These are phyloP conservation scores for Conticribra guillardii DNA, from an alignment of 108 stramenopile genomes.

Conservation along the genomic window DNA sequence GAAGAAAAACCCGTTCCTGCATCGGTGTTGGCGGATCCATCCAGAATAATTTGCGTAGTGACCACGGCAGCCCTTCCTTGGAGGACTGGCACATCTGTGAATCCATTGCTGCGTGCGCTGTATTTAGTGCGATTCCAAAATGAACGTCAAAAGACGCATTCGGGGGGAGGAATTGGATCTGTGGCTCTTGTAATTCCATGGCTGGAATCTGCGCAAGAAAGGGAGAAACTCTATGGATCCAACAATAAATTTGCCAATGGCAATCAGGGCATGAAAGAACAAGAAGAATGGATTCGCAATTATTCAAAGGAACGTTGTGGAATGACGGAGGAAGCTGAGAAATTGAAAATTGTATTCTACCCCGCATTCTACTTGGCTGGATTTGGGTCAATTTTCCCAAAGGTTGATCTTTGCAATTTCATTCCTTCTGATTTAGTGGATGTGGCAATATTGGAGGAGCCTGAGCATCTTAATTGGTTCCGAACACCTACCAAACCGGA, in stretches of 20 bases:
- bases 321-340: constrained; percentile 45
- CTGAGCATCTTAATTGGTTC: constrained; percentile 96
- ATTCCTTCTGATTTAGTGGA: constrained; percentile 86
- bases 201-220: constrained; percentile 45
- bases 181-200: constrained; percentile 63
- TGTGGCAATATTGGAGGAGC: constrained; percentile 92
- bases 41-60: constrained; percentile 49
- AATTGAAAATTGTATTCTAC: constrained; percentile 73
- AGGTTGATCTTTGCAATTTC: constrained; percentile 70
- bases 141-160: constrained; percentile 13
- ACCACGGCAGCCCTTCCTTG: constrained; percentile 80
- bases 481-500: constrained; percentile 34
- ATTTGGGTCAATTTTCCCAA: constrained; percentile 86
- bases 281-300: constrained; percentile 41
- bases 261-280: constrained; percentile 35
- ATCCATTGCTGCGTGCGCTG: constrained; percentile 72
- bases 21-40: constrained; percentile 34
- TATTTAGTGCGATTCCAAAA: constrained; percentile 52
- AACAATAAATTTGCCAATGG: constrained; percentile 25
- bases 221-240: constrained; percentile 41
- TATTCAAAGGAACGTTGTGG: constrained; percentile 38
- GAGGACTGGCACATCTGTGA: constrained; percentile 82
- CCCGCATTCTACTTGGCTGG: constrained; percentile 68
- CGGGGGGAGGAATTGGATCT: constrained; percentile 10
- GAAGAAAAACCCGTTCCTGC: constrained; percentile 12